Percentiles rank a stretch among this genome's conserved stretches.
Conservation (phyloP, 2,329 filamentous ascomycete genomes). For the Niveomyces coronatus region DNA sequence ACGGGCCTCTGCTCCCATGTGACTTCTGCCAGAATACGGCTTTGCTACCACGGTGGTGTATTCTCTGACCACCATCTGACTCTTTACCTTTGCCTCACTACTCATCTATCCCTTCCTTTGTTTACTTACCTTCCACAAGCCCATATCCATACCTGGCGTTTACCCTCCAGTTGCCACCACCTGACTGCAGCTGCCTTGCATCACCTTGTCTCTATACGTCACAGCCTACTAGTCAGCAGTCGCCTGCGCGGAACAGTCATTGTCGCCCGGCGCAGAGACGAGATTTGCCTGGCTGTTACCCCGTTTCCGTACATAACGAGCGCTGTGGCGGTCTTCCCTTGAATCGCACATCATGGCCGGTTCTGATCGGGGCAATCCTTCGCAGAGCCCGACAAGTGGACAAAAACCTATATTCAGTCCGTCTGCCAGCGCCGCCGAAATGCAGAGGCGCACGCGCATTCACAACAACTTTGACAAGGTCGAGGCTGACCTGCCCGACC, state of each 20-base stretch:
- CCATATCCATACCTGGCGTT: not conserved
- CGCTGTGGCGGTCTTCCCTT: too few species aligned
- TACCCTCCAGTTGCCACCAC: conserved; percentile 1
- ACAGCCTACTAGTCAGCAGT: not conserved
- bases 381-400: not conserved
- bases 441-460: conserved; percentile 22
- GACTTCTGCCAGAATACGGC: not conserved
- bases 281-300: too few species aligned
- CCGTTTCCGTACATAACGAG: too few species aligned
- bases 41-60: too few species aligned
- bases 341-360: too few species aligned
- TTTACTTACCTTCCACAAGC: not conserved
- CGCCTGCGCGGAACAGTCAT: too few species aligned
- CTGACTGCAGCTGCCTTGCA: conserved; percentile 6
- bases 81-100: not conserved
- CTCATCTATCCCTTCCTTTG: not conserved
- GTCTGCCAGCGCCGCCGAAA: conserved; percentile 12
- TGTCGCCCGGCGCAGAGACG: too few species aligned
- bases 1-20: conserved; percentile 5
- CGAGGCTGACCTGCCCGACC: conserved; percentile 30
- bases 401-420: conserved; percentile 4
- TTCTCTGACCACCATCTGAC: too few species aligned
- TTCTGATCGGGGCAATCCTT: too few species aligned
- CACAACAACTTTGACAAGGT: conserved; percentile 31
- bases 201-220: not conserved